phyloP scores from a whole-genome alignment of 2,329 filamentous ascomycete species.

The Colletotrichum australisinense region DNA sequence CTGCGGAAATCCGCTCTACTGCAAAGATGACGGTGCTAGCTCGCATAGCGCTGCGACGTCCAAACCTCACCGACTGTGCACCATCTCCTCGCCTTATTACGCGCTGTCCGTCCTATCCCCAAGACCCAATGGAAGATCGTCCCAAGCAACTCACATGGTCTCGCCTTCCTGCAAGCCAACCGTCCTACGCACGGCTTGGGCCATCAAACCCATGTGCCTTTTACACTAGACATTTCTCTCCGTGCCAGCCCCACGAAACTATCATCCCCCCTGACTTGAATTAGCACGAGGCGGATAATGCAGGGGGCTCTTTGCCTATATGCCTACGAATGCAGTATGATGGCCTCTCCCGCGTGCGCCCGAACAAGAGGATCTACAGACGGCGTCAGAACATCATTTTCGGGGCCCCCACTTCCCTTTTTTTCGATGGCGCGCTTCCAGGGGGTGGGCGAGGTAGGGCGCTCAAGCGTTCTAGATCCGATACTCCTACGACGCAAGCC shows the following conservation, averaged over 20 bases:
- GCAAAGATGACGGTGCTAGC: neutral
- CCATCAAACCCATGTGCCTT: no score
- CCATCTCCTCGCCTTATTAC: neutral
- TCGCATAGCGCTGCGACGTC: neutral
- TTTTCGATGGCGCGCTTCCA: neutral
- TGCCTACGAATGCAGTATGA: neutral
- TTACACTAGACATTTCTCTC: neutral
- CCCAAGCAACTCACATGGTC: neutral
- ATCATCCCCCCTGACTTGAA: neutral
- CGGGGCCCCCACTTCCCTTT: neutral
- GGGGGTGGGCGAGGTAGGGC: neutral
- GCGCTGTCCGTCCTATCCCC: neutral
- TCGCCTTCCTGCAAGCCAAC: neutral
- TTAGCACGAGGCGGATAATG: neutral
- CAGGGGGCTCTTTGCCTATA: neutral
- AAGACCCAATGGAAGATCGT: neutral
- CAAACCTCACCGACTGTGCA: neutral
- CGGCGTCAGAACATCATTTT: neutral
- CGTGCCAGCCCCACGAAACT: neutral
- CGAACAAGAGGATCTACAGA: neutral
- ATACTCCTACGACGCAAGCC: neutral
- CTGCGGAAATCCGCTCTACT: neutral
- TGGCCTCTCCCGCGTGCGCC: neutral
- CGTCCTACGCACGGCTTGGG: neutral
- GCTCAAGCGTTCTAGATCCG: neutral